Evolutionary conservation across 2,329 filamentous ascomycete species (phyloP), one percentile per base, ranked within the genome.

Genomic region (Aschersonia sp.): DNA sequence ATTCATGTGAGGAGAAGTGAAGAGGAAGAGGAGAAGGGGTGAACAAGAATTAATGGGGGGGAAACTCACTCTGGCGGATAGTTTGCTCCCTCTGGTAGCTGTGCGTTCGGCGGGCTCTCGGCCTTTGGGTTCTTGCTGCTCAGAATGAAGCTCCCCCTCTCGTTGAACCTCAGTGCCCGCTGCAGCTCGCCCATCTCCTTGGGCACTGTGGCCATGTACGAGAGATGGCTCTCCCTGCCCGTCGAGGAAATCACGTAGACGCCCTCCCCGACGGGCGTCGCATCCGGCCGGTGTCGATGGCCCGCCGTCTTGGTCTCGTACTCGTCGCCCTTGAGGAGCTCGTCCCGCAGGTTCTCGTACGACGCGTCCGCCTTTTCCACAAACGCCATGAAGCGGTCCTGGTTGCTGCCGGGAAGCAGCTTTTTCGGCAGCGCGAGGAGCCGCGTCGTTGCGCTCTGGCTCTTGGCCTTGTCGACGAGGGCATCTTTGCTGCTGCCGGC

Each of bases 371-470:
- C 69, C 62, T 89, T 89, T 59, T 94, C 85, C 1, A 94, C 84
- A 61, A 94, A 94, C 1, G 77, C 77, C 72, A 92, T 83, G 66
- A 87, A 89, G 9, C 78, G 70, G 54, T 94, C 86, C 9, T 66
- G 67, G 11, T 76, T 75, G 22, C 75, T 82, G 47, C 74, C 74
- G 0, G 88, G 88, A 8, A 92, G 76, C 2, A 78, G 76, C 62
- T 95, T 95, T 66, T 95, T 95, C 0, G 88, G 88, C 14, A 95
- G 65, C 1, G 83, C 80, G 46, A 94, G 69, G 4, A 95, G 67
- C 11, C 88, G 78, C 49, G 80, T 83, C 59, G 83, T 83, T 10
- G 73, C 69, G 5, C 62, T 64, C 69, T 32, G 65, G 0, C 68
- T 71, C 6, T 67, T 62, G 40, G 92, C 69, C 42, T 60, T 59